Evolutionary conservation across 257 asterid species (phyloP).

Genomic region (Fraxinus americana): DNA sequence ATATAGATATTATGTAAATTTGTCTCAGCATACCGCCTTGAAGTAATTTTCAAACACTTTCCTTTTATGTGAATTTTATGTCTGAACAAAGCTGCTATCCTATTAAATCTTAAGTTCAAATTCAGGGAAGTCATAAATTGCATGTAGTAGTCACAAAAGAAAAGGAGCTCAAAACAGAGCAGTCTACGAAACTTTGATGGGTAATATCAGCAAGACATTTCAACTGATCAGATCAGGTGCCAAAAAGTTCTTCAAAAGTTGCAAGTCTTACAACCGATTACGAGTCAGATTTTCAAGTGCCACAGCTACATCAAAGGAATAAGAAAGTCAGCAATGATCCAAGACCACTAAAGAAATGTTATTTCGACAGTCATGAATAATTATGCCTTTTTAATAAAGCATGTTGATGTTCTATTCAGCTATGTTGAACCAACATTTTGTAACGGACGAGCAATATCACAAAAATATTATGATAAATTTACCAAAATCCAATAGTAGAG

Average conservation of each 20-base stretch:
- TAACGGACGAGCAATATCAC: neutral
- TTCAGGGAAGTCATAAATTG: neutral
- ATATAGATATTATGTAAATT: neutral
- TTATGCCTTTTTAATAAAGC: neutral
- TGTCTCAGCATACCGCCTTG: neutral
- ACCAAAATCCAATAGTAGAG: conserved; percentile 1
- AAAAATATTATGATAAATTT: neutral
- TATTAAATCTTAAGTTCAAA: neutral
- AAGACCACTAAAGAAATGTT: too few species aligned
- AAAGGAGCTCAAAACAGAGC: neutral
- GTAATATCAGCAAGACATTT: neutral
- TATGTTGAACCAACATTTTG: neutral
- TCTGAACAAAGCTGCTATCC: neutral
- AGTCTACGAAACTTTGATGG: neutral
- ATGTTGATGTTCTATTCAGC: neutral
- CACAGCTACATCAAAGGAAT: neutral
- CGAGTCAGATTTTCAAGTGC: neutral
- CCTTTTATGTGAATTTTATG: neutral
- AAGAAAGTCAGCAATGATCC: neutral
- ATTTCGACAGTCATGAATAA: neutral
- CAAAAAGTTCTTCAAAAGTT: neutral
- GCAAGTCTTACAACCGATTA: neutral
- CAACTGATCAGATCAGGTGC: neutral
- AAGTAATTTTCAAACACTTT: neutral
- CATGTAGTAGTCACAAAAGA: neutral